Percentiles rank a stretch among this genome's conserved stretches.
phyloP scores from a whole-genome alignment of 306 rosid species.

The Sesbania bispinosa region DNA sequence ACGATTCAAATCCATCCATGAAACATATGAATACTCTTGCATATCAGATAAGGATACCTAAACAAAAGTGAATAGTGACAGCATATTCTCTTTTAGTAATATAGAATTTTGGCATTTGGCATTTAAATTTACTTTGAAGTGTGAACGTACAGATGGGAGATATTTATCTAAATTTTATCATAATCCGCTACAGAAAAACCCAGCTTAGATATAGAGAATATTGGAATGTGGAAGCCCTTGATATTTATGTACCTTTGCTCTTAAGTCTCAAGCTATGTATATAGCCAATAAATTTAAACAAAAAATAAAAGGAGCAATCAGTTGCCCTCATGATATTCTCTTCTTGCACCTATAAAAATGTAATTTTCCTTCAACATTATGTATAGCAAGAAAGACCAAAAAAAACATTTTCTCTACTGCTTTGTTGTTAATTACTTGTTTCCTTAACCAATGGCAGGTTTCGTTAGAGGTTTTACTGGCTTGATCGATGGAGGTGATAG shows the following conservation, averaged over 20 bases:
- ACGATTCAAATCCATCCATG: too few relatives aligned
- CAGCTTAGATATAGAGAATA: not conserved
- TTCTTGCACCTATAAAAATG: constrained; percentile 5
- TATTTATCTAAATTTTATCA: not conserved
- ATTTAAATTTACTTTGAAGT: not conserved
- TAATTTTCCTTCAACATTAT: not conserved
- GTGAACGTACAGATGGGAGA: not conserved
- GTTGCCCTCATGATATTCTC: not conserved
- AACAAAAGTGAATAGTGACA: not conserved
- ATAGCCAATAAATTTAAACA: not conserved
- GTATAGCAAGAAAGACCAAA: not conserved
- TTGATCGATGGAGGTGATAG: not conserved
- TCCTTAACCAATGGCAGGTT: constrained; percentile 12
- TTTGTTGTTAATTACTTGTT: not conserved
- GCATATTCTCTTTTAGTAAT: not conserved
- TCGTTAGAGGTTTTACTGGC: constrained; percentile 15
- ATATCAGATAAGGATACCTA: too few relatives aligned
- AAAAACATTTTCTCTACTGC: not conserved
- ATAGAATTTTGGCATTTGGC: not conserved
- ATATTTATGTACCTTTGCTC: not conserved
- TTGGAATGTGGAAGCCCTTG: too few relatives aligned
- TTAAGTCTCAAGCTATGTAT: not conserved
- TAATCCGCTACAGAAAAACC: not conserved
- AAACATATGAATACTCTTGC: too few relatives aligned
- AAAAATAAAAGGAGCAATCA: not conserved